A percentile compares a stretch with the other conserved stretches of the same genome.
Evolutionary conservation across 1,284 basidiomycete species (phyloP).

Genomic region (Schizophyllum commune): DNA sequence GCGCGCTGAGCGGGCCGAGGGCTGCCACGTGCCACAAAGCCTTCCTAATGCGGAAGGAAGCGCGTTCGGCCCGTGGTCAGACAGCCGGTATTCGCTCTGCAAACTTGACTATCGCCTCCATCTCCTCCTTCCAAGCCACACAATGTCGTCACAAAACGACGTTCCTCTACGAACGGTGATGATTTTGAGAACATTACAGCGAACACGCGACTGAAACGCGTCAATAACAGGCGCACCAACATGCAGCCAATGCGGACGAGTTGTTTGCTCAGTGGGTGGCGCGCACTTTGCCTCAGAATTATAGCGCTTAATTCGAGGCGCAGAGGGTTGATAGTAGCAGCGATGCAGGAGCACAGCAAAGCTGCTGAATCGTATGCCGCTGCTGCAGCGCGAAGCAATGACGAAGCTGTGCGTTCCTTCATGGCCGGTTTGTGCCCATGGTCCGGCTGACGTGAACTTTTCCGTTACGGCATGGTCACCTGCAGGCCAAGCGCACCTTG

Average conservation of each 20-base stretch:
- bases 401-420: conserved; percentile 51
- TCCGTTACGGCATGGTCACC: conserved; percentile 9
- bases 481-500: conserved; percentile 66
- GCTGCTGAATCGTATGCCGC: conserved; percentile 67
- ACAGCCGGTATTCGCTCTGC: neutral
- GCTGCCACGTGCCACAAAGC: neutral
- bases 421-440: conserved; percentile 8
- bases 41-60: neutral
- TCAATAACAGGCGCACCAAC: conserved; percentile 61
- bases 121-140: neutral
- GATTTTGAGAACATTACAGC: neutral
- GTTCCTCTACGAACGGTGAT: neutral
- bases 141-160: neutral
- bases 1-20: neutral
- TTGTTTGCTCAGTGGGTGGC: conserved; percentile 10
- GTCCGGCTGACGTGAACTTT: neutral
- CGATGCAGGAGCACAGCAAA: conserved; percentile 51
- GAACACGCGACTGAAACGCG: neutral
- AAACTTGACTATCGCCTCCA: neutral
- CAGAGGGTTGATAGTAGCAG: conserved; percentile 58
- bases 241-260: conserved; percentile 73
- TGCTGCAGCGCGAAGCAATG: conserved; percentile 60
- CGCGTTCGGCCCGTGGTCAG: neutral
- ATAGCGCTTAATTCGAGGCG: neutral
- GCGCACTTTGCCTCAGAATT: neutral